Evolutionary conservation across 768 basidiomycete genomes (phyloP).

Genomic region (Mrakia blollopis): DNA sequence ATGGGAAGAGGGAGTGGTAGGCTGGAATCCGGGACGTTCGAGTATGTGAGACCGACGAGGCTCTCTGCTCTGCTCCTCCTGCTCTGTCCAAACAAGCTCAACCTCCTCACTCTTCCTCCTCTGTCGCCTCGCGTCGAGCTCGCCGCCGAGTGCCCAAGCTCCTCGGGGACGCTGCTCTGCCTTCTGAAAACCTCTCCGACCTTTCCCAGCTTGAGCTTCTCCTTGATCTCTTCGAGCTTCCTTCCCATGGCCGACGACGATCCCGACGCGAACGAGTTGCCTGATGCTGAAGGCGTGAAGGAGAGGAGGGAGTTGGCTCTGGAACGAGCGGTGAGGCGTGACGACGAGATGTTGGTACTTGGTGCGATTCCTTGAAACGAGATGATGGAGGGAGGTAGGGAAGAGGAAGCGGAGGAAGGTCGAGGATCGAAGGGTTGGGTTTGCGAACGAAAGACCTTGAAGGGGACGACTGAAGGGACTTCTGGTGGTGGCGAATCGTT

Average conservation of each 20-base stretch:
- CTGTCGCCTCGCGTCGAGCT: neutral
- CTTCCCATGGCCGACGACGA: neutral
- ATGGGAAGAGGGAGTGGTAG: too few species aligned
- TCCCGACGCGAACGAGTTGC: neutral
- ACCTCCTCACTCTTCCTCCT: neutral
- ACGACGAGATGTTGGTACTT: neutral
- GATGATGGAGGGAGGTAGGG: neutral
- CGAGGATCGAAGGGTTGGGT: neutral
- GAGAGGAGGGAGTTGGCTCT: constrained; percentile 8
- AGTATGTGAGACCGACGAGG: neutral
- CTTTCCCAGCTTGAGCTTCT: constrained; percentile 3
- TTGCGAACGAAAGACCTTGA: neutral
- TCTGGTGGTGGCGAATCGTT: neutral
- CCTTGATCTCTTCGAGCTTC: constrained; percentile 19
- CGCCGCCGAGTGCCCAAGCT: neutral
- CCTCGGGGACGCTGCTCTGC: neutral
- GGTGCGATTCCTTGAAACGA: neutral
- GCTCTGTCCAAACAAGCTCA: constrained; percentile 3
- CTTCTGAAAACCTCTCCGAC: neutral
- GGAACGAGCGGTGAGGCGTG: neutral
- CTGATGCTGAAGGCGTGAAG: neutral
- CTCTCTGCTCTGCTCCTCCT: neutral
- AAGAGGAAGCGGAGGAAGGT: neutral
- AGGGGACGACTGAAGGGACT: neutral
- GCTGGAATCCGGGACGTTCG: neutral